These are phyloP conservation scores for Sarocladium brachiariae DNA, from an alignment of 2,329 filamentous ascomycete genomes.

Conservation along the genomic window DNA sequence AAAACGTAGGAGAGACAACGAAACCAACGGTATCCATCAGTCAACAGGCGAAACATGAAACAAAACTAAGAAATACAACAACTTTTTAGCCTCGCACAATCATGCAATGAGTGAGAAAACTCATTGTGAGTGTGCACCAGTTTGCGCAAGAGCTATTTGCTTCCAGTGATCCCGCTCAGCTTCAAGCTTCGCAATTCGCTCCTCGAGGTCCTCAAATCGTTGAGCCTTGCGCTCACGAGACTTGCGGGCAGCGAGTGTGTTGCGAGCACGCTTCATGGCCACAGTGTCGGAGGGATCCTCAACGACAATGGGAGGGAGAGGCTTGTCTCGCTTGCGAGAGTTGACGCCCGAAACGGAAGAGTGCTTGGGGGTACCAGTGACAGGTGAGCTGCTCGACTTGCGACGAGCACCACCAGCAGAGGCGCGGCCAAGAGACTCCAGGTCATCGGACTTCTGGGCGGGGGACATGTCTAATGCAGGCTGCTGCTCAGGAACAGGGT, in stretches of 20 bases:
- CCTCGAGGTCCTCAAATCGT: slow-evolving; percentile 67
- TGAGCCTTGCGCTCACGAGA: slow-evolving; percentile 81
- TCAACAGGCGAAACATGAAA: slow-evolving; percentile 6
- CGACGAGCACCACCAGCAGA: slow-evolving; percentile 32
- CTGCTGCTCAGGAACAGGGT: slow-evolving; percentile 18
- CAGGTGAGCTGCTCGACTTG: slow-evolving; percentile 41
- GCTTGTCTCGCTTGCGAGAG: slow-evolving; percentile 72
- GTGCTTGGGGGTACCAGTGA: slow-evolving; percentile 45
- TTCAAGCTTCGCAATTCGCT: slow-evolving; percentile 62
- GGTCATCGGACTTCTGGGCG: slow-evolving; percentile 37
- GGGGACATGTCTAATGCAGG: slow-evolving; percentile 34
- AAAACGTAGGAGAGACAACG: neutral
- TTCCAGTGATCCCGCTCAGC: slow-evolving; percentile 62
- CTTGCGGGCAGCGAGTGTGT: slow-evolving; percentile 89
- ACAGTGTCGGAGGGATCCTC: slow-evolving; percentile 65
- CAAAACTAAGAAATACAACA: slow-evolving; percentile 9
- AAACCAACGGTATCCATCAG: slow-evolving; percentile 11
- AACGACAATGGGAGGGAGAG: slow-evolving; percentile 69
- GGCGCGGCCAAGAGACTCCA: slow-evolving; percentile 37
- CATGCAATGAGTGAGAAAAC: neutral
- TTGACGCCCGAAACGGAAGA: slow-evolving; percentile 64
- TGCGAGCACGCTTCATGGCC: slow-evolving; percentile 90
- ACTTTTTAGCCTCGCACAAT: slow-evolving; percentile 6
- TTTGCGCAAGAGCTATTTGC: slow-evolving; percentile 40
- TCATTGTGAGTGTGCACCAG: slow-evolving; percentile 21